Conservation (phyloP, 202 grass and related monocot species). For the Brachypodium distachyon region DNA sequence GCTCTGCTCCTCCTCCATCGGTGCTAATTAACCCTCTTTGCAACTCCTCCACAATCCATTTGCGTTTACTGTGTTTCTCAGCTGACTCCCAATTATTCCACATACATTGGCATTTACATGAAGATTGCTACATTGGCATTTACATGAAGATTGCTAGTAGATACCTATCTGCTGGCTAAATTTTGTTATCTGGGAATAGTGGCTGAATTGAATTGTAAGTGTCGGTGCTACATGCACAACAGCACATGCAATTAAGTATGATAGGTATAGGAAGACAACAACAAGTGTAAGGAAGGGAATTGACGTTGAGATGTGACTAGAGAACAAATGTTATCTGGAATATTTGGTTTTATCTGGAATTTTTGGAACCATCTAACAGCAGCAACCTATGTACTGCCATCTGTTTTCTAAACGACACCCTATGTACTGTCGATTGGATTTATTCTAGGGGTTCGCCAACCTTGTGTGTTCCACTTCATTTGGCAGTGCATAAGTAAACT, state of each 20-base stretch:
- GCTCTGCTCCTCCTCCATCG: not conserved
- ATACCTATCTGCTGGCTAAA: not conserved
- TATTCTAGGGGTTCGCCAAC: not conserved
- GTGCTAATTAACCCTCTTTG: not conserved
- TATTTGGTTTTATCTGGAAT: constrained; percentile 8
- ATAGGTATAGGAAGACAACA: constrained; percentile 1
- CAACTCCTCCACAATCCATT: not conserved
- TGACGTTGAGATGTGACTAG: constrained; percentile 10
- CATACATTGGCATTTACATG: not conserved
- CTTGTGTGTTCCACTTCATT: not conserved
- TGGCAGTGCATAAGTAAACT: not conserved
- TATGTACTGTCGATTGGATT: not conserved
- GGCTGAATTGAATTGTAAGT: not conserved
- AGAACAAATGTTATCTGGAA: not conserved
- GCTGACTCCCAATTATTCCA: not conserved
- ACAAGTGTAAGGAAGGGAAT: not conserved
- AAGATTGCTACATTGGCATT: not conserved
- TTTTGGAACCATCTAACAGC: constrained; percentile 22
- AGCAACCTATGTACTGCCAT: not conserved
- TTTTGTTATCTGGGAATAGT: not conserved
- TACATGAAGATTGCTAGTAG: not conserved
- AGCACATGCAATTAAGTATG: not conserved
- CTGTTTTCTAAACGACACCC: not conserved
- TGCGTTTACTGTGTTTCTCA: not conserved
- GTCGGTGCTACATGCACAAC: not conserved